These are phyloP conservation scores for Cantharellus cinnabarinus DNA, from an alignment of 768 basidiomycete species.

Conservation along the genomic window DNA sequence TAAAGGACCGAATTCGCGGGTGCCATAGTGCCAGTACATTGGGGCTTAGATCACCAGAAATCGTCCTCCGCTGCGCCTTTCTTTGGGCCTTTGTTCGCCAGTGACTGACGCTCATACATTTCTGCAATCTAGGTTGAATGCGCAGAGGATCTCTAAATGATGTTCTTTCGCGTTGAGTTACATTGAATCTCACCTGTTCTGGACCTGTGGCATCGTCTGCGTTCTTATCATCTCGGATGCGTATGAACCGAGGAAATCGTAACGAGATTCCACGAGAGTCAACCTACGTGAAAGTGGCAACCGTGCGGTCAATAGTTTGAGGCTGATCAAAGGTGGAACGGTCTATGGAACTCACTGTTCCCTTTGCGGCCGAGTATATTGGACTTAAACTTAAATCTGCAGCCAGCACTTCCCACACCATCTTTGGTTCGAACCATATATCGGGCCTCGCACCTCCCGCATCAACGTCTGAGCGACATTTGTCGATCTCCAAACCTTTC, in stretches of 20 bases:
- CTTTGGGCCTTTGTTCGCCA: conserved; percentile 54
- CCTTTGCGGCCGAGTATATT: conserved; percentile 85
- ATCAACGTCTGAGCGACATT: conserved; percentile 65
- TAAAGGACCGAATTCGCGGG: too few relatives aligned
- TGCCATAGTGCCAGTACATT: too few relatives aligned
- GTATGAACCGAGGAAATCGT: conserved; percentile 88
- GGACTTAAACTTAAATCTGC: conserved; percentile 95
- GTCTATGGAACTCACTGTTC: conserved; percentile 35
- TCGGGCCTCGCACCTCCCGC: conserved; percentile 89
- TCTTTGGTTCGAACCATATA: conserved; percentile 90
- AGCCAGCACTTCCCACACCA: conserved; percentile 96
- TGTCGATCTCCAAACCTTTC: conserved; percentile 51
- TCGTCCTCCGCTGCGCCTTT: conserved; percentile 30
- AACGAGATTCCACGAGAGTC: conserved; percentile 87
- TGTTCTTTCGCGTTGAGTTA: background rate
- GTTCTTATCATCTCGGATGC: conserved; percentile 79
- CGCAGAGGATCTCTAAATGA: conserved; percentile 2
- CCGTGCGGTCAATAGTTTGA: background rate
- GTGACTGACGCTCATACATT: conserved; percentile 78
- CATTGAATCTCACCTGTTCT: conserved; percentile 46
- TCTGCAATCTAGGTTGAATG: conserved; percentile 48
- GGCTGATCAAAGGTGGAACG: background rate
- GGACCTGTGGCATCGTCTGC: conserved; percentile 84
- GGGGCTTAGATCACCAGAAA: conserved; percentile 11
- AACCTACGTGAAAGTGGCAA: conserved; percentile 25